Conservation (phyloP, 2,329 filamentous ascomycete species). For the Colletotrichum gloeosporioides region DNA sequence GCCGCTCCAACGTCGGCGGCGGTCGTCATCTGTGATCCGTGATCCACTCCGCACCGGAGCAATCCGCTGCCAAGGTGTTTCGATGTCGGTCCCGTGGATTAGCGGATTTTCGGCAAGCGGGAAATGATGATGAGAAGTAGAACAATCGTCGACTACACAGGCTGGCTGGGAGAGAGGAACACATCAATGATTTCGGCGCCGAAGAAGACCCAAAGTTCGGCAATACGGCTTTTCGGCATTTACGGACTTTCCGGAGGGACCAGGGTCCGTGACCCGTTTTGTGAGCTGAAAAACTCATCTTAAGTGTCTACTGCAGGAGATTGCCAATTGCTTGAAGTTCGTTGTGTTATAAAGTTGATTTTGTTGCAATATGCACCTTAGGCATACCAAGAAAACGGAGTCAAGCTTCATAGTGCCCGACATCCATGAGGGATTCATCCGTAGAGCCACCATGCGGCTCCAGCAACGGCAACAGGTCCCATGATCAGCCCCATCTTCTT, state of each 20-base stretch:
- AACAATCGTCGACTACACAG: background rate
- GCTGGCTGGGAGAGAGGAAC: background rate
- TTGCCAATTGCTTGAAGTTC: background rate
- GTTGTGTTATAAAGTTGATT: background rate
- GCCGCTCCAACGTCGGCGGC: background rate
- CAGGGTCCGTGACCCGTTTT: background rate
- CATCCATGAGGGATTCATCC: background rate
- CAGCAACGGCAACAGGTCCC: background rate
- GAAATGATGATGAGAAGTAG: background rate
- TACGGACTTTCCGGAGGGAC: background rate
- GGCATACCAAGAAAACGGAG: accelerated
- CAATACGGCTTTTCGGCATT: background rate
- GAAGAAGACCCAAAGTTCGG: background rate
- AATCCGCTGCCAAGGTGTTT: background rate
- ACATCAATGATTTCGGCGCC: background rate
- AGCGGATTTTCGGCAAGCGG: background rate
- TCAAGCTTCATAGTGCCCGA: background rate
- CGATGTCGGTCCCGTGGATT: background rate
- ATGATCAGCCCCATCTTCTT: background rate
- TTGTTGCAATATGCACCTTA: background rate
- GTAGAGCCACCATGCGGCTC: background rate
- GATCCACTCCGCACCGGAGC: background rate
- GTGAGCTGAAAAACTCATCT: background rate
- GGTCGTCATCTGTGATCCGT: background rate
- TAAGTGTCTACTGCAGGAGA: background rate